Conservation (phyloP, 306 rosid species). For the Abrus precatorius region DNA sequence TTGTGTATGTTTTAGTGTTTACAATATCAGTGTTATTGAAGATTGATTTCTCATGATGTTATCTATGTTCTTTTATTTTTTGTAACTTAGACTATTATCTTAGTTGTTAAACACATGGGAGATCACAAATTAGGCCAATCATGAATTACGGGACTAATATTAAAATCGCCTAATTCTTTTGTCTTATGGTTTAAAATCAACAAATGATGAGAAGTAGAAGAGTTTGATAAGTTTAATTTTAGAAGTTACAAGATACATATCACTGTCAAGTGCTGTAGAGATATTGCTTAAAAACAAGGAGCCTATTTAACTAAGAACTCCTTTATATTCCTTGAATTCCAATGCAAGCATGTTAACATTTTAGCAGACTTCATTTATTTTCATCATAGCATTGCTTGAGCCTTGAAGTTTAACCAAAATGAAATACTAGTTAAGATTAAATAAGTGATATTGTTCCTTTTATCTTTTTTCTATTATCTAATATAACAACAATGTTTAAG, state of each 20-base stretch:
- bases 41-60: constrained; percentile 23
- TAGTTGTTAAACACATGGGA: not conserved
- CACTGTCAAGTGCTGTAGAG: constrained; percentile 50
- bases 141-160: not conserved
- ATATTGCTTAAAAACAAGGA: constrained; percentile 67
- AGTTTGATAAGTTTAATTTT: constrained; percentile 3
- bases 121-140: constrained; percentile 20
- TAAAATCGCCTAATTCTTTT: not conserved
- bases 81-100: not conserved
- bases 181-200: not conserved
- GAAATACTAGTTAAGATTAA: constrained; percentile 33
- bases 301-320: constrained; percentile 35
- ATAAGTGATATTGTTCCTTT: not conserved
- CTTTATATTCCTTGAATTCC: constrained; percentile 64
- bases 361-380: constrained; percentile 12
- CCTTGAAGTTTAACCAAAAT: constrained; percentile 56
- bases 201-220: constrained; percentile 10
- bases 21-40: not conserved
- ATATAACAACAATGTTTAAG: not conserved
- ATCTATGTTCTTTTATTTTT: not conserved
- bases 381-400: constrained; percentile 52
- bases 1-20: constrained; percentile 36
- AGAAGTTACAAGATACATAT: constrained; percentile 32
- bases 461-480: constrained; percentile 14
- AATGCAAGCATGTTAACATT: constrained; percentile 67